Evolutionary conservation across 2,329 filamentous ascomycete genomes (phyloP).

Genomic region (Nakataea oryzae): DNA sequence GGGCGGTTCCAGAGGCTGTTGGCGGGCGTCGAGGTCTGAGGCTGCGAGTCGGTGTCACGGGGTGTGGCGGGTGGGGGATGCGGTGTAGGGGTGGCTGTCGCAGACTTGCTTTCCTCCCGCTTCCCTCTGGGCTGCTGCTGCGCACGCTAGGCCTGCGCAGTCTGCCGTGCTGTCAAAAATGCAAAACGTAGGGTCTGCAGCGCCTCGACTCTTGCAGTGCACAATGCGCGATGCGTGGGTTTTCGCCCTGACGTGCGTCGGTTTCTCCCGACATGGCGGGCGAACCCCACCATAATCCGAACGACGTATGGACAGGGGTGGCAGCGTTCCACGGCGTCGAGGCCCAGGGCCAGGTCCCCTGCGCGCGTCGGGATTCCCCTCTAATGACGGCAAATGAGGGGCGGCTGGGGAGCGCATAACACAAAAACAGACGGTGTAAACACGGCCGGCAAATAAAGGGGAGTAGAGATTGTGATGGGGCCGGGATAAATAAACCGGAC

Average conservation of each 20-base stretch:
- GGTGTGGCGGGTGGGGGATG: too few species aligned
- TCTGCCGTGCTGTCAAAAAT: too few species aligned
- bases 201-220: not conserved
- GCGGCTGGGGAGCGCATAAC: slow-evolving; percentile 4
- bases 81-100: too few species aligned
- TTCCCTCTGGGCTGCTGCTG: too few species aligned
- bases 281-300: not conserved
- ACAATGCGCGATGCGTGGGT: too few species aligned
- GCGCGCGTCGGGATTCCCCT: not conserved
- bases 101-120: too few species aligned
- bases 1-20: not conserved
- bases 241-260: too few species aligned
- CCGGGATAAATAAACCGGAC: not conserved
- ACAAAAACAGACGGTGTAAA: slow-evolving; percentile 1
- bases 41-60: not conserved
- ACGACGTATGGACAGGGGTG: not conserved
- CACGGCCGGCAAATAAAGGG: not conserved
- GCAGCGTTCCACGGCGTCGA: not conserved
- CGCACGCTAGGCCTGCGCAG: too few species aligned
- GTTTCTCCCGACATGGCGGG: not conserved
- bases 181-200: too few species aligned
- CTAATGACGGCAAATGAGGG: not conserved
- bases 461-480: slow-evolving; percentile 3
- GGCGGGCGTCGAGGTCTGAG: not conserved
- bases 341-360: not conserved